These are phyloP conservation scores for Leucosporidium scottii DNA, from an alignment of 768 basidiomycete species.

Conservation along the genomic window DNA sequence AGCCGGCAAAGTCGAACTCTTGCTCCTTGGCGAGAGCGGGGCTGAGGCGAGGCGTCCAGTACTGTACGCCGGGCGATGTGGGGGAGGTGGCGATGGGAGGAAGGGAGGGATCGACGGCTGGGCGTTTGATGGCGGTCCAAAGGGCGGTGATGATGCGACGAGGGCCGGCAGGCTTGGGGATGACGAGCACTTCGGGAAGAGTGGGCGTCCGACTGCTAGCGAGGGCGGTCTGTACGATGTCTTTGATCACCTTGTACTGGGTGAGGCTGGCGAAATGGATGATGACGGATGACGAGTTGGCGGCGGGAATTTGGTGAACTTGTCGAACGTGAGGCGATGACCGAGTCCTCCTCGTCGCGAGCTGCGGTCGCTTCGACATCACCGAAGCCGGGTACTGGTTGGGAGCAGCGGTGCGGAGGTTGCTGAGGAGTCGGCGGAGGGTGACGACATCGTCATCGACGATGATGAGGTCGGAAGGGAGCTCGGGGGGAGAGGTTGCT, in stretches of 20 bases:
- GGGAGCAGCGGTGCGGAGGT: constrained; percentile 46
- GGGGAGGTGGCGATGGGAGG: constrained; percentile 91
- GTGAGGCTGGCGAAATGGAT: constrained; percentile 85
- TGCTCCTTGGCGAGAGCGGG: constrained; percentile 39
- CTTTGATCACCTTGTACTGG: constrained; percentile 82
- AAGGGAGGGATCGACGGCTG: constrained; percentile 83
- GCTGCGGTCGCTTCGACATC: constrained; percentile 34
- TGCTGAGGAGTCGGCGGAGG: constrained; percentile 65
- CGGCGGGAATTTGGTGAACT: constrained; percentile 20
- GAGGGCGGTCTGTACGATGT: constrained; percentile 66
- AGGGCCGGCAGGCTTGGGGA: constrained; percentile 95
- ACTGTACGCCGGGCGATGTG: constrained; percentile 59
- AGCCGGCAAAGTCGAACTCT: constrained; percentile 25
- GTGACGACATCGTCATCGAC: constrained; percentile 87
- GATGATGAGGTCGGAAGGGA: constrained; percentile 56
- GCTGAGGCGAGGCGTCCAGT: constrained; percentile 41
- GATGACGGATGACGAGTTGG: constrained; percentile 47
- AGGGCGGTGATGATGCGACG: constrained; percentile 85
- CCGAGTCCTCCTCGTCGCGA: constrained; percentile 43
- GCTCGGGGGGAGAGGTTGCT: not conserved
- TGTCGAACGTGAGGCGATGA: constrained; percentile 75
- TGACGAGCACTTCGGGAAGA: constrained; percentile 85
- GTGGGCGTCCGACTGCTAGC: constrained; percentile 42
- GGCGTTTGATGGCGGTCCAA: constrained; percentile 79
- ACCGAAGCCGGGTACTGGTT: constrained; percentile 28